These are phyloP conservation scores for Helicostylum pulchrum DNA, from an alignment of 192 early-diverging fungal species.

Conservation along the genomic window DNA sequence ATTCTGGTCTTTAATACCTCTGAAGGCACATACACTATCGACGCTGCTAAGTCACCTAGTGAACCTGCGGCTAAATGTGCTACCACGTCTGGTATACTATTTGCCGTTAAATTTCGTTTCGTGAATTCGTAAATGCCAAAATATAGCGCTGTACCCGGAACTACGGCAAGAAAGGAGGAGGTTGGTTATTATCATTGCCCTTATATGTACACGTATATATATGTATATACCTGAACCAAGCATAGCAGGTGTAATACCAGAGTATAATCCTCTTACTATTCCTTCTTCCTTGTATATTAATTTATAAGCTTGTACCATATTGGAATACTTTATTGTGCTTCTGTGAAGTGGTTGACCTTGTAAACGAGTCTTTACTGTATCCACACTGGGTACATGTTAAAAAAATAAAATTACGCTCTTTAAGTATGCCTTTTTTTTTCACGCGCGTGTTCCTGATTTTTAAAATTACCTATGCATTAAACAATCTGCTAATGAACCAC, in stretches of 20 bases:
- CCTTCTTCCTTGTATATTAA: conserved; percentile 56
- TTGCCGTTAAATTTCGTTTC: conserved; percentile 49
- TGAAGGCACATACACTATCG: conserved; percentile 56
- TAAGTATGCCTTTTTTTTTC: neutral
- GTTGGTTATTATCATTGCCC: neutral
- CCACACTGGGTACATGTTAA: no score
- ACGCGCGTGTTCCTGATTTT: neutral
- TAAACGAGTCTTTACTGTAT: conserved; percentile 57
- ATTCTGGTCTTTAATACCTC: conserved; percentile 73
- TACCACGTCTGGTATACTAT: conserved; percentile 43
- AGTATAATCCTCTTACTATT: conserved; percentile 49
- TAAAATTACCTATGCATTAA: conserved; percentile 53
- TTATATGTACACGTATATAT: neutral
- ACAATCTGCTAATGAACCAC: conserved; percentile 50
- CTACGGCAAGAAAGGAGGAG: conserved; percentile 30
- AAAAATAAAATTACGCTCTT: no score
- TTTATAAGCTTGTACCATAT: conserved; percentile 56
- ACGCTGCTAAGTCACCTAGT: conserved; percentile 53
- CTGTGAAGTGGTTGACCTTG: conserved; percentile 50
- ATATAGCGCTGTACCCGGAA: conserved; percentile 54
- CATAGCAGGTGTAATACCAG: conserved; percentile 56
- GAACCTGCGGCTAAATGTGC: conserved; percentile 56
- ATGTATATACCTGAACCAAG: conserved; percentile 36
- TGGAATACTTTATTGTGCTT: conserved; percentile 47
- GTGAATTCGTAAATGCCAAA: conserved; percentile 58